phyloP scores from a whole-genome alignment of 2,329 filamentous ascomycete species.

The Atkinsonella texensis region DNA sequence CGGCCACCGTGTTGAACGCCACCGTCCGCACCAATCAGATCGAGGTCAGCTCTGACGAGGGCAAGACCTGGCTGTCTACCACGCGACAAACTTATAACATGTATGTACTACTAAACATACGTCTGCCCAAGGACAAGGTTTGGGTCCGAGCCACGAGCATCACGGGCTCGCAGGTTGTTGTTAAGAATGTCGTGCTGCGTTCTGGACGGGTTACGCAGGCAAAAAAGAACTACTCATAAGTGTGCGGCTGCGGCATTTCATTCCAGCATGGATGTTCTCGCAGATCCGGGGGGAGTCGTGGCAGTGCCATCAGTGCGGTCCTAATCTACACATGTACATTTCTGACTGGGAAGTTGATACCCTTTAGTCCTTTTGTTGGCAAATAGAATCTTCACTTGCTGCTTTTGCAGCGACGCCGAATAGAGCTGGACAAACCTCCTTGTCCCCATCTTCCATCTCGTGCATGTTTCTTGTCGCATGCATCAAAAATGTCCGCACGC shows the following conservation, averaged over 20 bases:
- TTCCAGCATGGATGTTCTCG: too few species aligned
- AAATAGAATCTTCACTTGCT: too few species aligned
- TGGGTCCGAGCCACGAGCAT: conserved; percentile 1
- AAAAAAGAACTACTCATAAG: background rate
- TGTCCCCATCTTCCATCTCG: background rate
- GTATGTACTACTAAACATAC: background rate
- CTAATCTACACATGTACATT: background rate
- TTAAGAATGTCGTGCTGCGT: background rate
- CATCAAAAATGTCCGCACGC: background rate
- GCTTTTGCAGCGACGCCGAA: too few species aligned
- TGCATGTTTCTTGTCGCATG: background rate
- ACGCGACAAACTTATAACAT: background rate
- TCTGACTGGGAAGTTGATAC: too few species aligned
- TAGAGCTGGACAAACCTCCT: too few species aligned
- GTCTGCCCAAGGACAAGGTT: background rate
- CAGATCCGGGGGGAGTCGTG: too few species aligned
- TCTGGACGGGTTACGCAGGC: background rate
- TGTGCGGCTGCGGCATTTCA: background rate
- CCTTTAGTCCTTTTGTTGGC: too few species aligned
- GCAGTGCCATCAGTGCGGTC: background rate
- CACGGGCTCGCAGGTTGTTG: background rate
- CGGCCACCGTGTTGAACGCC: background rate
- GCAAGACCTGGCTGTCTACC: background rate
- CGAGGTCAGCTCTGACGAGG: background rate
- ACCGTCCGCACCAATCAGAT: background rate